Evolutionary conservation across 2,329 filamentous ascomycete species (phyloP).

Genomic region (Alternaria sp.): DNA sequence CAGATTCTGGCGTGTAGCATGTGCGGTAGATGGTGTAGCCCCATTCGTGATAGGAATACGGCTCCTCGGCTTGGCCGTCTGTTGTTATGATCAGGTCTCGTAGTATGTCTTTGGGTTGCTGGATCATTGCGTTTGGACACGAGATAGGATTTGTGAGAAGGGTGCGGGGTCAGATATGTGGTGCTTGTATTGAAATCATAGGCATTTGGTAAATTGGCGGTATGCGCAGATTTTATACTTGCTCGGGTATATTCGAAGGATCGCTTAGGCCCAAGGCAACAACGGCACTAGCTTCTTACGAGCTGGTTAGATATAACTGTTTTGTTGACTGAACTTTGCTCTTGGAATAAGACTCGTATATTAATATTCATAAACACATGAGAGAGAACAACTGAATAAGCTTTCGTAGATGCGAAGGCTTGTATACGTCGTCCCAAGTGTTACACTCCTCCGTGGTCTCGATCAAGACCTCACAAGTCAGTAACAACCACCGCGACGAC

Average conservation of each 20-base stretch:
- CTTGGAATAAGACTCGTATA: neutral
- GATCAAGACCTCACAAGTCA: neutral
- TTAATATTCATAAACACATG: neutral
- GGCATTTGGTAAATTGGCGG: neutral
- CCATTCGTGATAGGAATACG: neutral
- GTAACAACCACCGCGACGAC: neutral
- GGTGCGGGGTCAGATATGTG: neutral
- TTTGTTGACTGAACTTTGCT: too few species aligned
- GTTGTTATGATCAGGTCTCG: neutral
- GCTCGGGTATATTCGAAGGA: neutral
- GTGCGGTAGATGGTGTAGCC: neutral
- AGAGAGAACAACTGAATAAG: neutral
- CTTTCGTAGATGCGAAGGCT: neutral
- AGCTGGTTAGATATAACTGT: neutral
- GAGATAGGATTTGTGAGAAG: neutral
- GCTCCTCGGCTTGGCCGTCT: neutral
- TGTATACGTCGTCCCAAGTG: neutral
- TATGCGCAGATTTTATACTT: neutral
- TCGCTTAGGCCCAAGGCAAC: neutral
- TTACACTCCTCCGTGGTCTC: neutral
- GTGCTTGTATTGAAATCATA: neutral
- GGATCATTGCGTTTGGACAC: neutral
- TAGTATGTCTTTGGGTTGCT: neutral
- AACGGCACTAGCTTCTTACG: neutral
- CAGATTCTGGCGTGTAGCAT: neutral